These are phyloP conservation scores for Cyamopsis tetragonoloba DNA, from an alignment of 306 rosid genomes.

Conservation along the genomic window DNA sequence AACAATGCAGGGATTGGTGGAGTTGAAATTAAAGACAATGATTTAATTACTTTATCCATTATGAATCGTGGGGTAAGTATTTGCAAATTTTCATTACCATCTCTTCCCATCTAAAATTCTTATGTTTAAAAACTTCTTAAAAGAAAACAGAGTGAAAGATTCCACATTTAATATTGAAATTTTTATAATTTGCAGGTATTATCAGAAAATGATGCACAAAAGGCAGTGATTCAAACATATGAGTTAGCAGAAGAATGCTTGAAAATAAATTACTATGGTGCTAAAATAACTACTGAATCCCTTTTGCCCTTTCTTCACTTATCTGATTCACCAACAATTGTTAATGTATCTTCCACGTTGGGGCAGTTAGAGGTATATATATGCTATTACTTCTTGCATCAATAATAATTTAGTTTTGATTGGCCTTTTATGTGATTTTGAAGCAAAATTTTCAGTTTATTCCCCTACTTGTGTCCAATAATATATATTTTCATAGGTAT, in stretches of 20 bases:
- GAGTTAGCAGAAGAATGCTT: constrained; percentile 47
- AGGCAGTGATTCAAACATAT: constrained; percentile 16
- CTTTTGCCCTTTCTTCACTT: constrained; percentile 33
- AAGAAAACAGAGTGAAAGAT: no score
- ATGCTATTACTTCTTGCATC: neutral
- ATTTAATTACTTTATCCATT: neutral
- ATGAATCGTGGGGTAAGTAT: neutral
- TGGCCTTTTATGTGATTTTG: neutral
- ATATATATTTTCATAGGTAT: no score
- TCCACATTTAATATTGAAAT: neutral
- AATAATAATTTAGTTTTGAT: neutral
- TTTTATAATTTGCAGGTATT: constrained; percentile 18
- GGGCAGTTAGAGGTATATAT: constrained; percentile 47
- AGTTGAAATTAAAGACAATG: neutral
- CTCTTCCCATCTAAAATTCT: no score
- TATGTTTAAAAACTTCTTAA: no score
- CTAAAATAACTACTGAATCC: constrained; percentile 29
- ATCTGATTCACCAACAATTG: constrained; percentile 44
- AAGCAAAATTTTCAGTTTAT: neutral
- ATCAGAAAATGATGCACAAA: constrained; percentile 3
- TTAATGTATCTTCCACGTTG: constrained; percentile 37
- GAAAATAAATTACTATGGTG: constrained; percentile 34
- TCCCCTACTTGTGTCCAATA: neutral
- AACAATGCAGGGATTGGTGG: constrained; percentile 55
- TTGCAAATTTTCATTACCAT: no score